Percentiles rank a stretch among this genome's conserved stretches.
These are phyloP conservation scores for Echria macrotheca DNA, from an alignment of 495 filamentous ascomycete genomes.

Conservation along the genomic window DNA sequence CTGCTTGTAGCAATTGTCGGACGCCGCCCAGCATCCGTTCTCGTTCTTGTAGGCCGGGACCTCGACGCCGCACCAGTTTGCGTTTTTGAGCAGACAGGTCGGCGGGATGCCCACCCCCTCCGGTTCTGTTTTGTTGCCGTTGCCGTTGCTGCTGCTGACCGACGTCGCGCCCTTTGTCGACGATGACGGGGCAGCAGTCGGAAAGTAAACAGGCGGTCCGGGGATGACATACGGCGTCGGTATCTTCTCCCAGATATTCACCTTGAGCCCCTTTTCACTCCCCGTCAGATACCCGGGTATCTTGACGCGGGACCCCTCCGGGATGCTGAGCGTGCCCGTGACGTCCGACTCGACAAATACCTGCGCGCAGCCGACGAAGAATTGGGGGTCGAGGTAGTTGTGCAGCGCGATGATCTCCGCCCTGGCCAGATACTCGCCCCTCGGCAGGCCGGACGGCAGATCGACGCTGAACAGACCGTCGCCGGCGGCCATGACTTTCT, in stretches of 20 bases:
- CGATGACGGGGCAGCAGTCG: conserved; percentile 4
- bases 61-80: conserved; percentile 65
- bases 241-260: conserved; percentile 52
- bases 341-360: conserved; percentile 52
- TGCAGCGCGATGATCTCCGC: conserved; percentile 67
- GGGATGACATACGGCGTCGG: conserved; percentile 49
- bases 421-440: conserved; percentile 64
- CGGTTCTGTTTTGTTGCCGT: too few species aligned
- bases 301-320: conserved; percentile 42
- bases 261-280: conserved; percentile 49
- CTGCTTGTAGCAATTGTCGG: conserved; percentile 54
- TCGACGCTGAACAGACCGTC: conserved; percentile 56
- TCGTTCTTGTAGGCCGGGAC: conserved; percentile 48
- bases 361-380: conserved; percentile 67
- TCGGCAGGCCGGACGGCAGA: conserved; percentile 54
- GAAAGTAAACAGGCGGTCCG: conserved; percentile 51
- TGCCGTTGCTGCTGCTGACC: conserved; percentile 31
- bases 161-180: conserved; percentile 12
- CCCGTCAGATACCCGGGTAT: conserved; percentile 61
- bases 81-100: conserved; percentile 57
- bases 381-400: conserved; percentile 56
- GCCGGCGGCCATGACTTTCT: conserved; percentile 58
- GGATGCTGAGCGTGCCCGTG: conserved; percentile 23
- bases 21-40: conserved; percentile 53
- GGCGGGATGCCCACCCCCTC: conserved; percentile 45